Conservation (phyloP, 495 filamentous ascomycete species). For the Aspergillus campestris region DNA sequence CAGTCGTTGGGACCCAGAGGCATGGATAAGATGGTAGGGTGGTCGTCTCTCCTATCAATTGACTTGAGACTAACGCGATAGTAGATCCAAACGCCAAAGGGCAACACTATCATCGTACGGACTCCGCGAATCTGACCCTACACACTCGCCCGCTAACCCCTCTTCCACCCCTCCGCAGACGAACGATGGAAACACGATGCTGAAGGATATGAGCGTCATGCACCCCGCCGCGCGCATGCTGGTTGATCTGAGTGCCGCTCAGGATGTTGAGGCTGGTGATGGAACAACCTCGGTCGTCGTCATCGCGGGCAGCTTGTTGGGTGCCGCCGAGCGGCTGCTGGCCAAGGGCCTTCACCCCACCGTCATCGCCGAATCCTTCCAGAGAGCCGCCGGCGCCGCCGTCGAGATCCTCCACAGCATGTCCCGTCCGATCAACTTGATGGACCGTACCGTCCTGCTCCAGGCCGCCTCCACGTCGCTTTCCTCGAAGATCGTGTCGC, state of each 20-base stretch:
- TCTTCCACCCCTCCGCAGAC: conserved; percentile 45
- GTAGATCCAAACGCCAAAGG: conserved; percentile 85
- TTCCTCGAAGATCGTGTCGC: conserved; percentile 96
- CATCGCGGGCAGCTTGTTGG: conserved; percentile 88
- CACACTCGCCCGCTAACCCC: not conserved
- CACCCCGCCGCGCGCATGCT: conserved; percentile 98
- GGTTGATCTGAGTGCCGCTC: conserved; percentile 90
- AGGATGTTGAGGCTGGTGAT: conserved; percentile 97
- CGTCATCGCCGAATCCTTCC: conserved; percentile 95
- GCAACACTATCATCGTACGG: conserved; percentile 83
- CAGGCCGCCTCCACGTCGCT: conserved; percentile 96
- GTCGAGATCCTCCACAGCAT: conserved; percentile 89
- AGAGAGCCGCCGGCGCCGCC: conserved; percentile 79
- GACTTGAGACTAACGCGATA: conserved; percentile 15
- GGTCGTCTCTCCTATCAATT: not conserved
- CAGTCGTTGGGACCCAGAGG: conserved; percentile 64
- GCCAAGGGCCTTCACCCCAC: conserved; percentile 94
- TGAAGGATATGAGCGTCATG: conserved; percentile 97
- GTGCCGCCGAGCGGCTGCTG: conserved; percentile 84
- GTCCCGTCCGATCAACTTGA: conserved; percentile 86
- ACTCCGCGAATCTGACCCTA: conserved; percentile 5
- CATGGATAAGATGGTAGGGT: conserved; percentile 91
- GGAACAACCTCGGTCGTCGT: conserved; percentile 98
- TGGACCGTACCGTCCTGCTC: conserved; percentile 80
- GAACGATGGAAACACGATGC: conserved; percentile 98